These are phyloP conservation scores for Phoma sp. DNA, from an alignment of 2,329 filamentous ascomycete genomes.

Conservation along the genomic window DNA sequence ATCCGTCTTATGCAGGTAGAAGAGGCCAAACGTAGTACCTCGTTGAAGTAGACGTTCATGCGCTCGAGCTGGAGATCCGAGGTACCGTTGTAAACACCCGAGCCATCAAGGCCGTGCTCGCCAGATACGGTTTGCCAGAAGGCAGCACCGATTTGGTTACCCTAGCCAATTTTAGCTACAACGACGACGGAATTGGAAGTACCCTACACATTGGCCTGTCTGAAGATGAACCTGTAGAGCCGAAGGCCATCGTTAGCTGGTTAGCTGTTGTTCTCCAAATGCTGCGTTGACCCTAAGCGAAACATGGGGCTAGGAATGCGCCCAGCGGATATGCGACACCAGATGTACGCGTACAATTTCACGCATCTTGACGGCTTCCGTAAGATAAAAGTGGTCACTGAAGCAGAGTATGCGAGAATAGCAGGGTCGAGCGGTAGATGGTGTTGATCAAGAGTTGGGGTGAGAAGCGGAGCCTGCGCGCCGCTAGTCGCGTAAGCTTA, in stretches of 20 bases:
- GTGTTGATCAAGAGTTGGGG: no score
- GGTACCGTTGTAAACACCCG: constrained; percentile 96
- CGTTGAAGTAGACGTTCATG: constrained; percentile 99
- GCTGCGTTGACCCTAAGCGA: constrained; percentile 50
- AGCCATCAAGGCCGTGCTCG: constrained; percentile 94
- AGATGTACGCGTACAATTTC: constrained; percentile 67
- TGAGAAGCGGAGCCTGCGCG: no score
- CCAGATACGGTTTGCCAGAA: constrained; percentile 80
- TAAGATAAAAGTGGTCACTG: constrained; percentile 32
- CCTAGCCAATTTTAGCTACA: constrained; percentile 63
- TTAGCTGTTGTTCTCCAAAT: constrained; percentile 52
- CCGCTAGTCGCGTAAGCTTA: no score
- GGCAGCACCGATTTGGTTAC: constrained; percentile 99
- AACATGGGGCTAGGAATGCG: constrained; percentile 47
- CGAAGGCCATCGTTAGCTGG: constrained; percentile 63
- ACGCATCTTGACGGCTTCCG: constrained; percentile 63
- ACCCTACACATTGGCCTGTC: constrained; percentile 97
- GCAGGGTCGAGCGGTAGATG: no score
- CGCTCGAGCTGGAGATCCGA: constrained; percentile 99
- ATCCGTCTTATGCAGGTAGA: constrained; percentile 15
- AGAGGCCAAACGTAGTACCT: constrained; percentile 62
- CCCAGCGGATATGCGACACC: constrained; percentile 50
- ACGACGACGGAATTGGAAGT: constrained; percentile 18
- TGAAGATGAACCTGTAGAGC: constrained; percentile 91
- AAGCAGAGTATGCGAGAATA: constrained; percentile 43